Evolutionary conservation across 2,329 filamentous ascomycete species (phyloP).

Genomic region (Aspergillus fumigatiaffinis): DNA sequence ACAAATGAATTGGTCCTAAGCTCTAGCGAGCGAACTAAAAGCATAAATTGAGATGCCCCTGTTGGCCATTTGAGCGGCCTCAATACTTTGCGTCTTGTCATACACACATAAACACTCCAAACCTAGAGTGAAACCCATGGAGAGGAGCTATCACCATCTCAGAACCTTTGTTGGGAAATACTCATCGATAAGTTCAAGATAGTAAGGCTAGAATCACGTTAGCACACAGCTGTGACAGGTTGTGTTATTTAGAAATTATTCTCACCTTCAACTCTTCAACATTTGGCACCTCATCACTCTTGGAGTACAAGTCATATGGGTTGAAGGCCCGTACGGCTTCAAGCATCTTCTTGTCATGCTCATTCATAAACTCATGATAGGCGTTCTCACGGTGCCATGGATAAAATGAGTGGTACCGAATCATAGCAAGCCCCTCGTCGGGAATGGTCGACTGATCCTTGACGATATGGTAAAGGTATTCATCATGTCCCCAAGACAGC

Average conservation of each 20-base stretch:
- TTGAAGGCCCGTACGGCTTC: conserved; percentile 82
- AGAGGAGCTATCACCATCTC: conserved; percentile 54
- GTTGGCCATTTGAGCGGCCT: too few species aligned
- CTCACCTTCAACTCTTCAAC: conserved; percentile 70
- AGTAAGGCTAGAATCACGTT: conserved; percentile 55
- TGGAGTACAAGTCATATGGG: conserved; percentile 87
- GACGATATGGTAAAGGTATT: conserved; percentile 68
- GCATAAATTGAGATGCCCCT: too few species aligned
- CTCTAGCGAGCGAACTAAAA: too few species aligned
- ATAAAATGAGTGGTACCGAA: conserved; percentile 90
- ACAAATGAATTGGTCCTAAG: too few species aligned
- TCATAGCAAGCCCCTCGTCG: conserved; percentile 82
- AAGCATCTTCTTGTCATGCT: conserved; percentile 75
- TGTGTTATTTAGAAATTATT: background rate
- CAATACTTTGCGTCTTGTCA: conserved; percentile 1
- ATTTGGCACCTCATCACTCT: conserved; percentile 76
- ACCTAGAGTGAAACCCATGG: too few species aligned
- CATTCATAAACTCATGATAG: conserved; percentile 77
- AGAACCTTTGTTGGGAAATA: conserved; percentile 67
- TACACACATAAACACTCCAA: too few species aligned
- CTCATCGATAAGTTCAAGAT: conserved; percentile 69
- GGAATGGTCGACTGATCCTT: conserved; percentile 78
- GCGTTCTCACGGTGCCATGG: conserved; percentile 84
- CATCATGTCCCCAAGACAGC: conserved; percentile 71
- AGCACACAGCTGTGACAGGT: conserved; percentile 1